Base-by-base conservation (phyloP, 352 stramenopile genomes). In the Phytophthora podocarpi region DNA sequence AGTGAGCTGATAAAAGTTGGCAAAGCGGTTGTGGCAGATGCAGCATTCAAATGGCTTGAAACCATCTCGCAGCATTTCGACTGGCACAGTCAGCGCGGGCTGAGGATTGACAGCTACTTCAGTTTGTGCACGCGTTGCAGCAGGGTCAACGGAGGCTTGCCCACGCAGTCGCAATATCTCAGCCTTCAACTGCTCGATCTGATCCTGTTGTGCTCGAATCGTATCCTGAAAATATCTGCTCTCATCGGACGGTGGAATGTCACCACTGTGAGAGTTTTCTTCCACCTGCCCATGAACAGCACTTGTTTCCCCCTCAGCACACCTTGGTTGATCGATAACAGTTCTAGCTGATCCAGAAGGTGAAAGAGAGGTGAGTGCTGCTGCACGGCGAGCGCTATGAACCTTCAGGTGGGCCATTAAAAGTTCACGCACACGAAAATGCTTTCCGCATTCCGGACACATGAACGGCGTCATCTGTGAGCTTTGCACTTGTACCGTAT, bases 1-100 rank as follows among this genome's bases (percentile, higher is more conserved):
- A 7, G 76, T 76, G n/a, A 90, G 74, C 58, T 90, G 80, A 53
- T 84, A 90, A 53, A 79, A 90, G 42, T 88, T 90, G 54, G 73
- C 59, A 59, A 88, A 88, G 18, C 70, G 76, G 20, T 79, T 79
- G 35, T 60, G 49, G 46, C 78, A 85, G 18, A 88, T 68, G 42
- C 67, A 72, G 70, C 80, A 90, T 62, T 82, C 53, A 53, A 90
- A 90, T 24, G 80, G 78, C 53, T 90, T 90, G 24, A 77, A 71
- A 20, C 80, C 78, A 51, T 88, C 80, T 16, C 72, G 60, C 18
- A 90, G 72, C 60, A 88, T 72, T 54, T 75, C 59, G 27, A 86
- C 75, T 10, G 80, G 78, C 10, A 72, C 76, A 27, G 76, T 78
- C 53, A 82, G 62, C 1, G 73, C 64, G 8, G 31, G 36, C 16